Evolutionary conservation across 306 rosid genomes (phyloP).

Genomic region (Dalbergia oliveri): DNA sequence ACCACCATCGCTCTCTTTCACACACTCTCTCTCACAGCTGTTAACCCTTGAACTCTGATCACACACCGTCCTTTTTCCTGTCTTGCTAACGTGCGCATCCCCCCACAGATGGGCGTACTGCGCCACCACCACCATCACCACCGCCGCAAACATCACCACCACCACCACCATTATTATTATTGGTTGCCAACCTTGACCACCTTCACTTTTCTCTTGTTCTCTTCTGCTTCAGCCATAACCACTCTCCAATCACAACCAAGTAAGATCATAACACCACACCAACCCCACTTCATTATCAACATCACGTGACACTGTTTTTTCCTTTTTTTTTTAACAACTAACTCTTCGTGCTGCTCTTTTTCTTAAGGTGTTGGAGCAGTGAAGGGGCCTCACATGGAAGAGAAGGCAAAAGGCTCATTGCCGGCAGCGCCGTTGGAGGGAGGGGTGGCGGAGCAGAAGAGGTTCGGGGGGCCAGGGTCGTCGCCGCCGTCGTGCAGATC

Average conservation of each 20-base stretch:
- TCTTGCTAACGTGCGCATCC: conserved; percentile 48
- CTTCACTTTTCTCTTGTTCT: conserved; percentile 67
- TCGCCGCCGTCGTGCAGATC: conserved; percentile 84
- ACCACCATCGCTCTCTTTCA: neutral
- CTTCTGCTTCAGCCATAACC: conserved; percentile 50
- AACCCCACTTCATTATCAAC: neutral
- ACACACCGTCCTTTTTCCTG: neutral
- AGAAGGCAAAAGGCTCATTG: conserved; percentile 31
- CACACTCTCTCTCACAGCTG: neutral
- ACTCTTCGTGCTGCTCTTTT: neutral
- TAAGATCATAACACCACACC: conserved; percentile 30
- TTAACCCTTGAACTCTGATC: neutral
- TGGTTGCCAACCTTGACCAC: conserved; percentile 55
- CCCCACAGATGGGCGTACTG: conserved; percentile 62
- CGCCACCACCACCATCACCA: conserved; percentile 55
- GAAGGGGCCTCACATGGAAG: neutral
- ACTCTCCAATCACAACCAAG: conserved; percentile 58
- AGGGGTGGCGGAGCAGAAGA: conserved; percentile 47
- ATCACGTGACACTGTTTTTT: neutral
- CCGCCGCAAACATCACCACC: conserved; percentile 33
- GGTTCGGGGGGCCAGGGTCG: conserved; percentile 71
- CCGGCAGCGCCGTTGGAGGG: neutral
- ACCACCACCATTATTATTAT: neutral
- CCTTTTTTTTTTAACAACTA: neutral
- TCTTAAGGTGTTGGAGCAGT: conserved; percentile 46